phyloP scores from a whole-genome alignment of 2,329 filamentous ascomycete species.

The Neurospora sp. region DNA sequence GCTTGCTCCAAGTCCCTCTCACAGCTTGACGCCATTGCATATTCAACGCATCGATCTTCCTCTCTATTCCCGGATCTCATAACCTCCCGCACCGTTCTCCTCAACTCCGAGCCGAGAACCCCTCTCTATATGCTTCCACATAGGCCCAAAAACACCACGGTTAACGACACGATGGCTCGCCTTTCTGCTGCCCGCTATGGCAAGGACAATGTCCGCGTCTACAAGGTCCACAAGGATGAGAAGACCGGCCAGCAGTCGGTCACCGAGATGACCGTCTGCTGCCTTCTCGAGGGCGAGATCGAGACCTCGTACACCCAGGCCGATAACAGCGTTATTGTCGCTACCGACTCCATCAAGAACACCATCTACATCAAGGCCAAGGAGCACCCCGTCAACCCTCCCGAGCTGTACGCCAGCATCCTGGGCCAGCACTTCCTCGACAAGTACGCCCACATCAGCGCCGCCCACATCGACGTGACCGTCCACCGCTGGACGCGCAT shows the following conservation, averaged over 20 bases:
- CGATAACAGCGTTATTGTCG: constrained; percentile 91
- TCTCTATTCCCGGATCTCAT: not conserved
- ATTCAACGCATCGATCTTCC: not conserved
- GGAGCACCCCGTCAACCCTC: constrained; percentile 82
- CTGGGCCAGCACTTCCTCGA: constrained; percentile 83
- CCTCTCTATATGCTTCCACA: not conserved
- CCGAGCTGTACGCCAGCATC: constrained; percentile 81
- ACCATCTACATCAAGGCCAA: constrained; percentile 93
- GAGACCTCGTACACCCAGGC: constrained; percentile 82
- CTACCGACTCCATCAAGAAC: constrained; percentile 98
- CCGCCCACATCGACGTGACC: constrained; percentile 69
- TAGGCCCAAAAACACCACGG: constrained; percentile 7
- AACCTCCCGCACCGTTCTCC: not conserved
- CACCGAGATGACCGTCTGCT: constrained; percentile 90
- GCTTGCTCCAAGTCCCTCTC: not conserved
- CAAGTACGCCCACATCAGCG: constrained; percentile 79
- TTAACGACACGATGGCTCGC: constrained; percentile 34
- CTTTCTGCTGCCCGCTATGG: constrained; percentile 64
- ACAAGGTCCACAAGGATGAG: constrained; percentile 80
- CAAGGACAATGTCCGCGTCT: constrained; percentile 98
- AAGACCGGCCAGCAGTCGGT: constrained; percentile 72
- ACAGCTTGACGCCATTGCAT: not conserved
- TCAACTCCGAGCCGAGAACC: not conserved
- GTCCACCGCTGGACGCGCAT: constrained; percentile 91
- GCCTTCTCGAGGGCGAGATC: constrained; percentile 86